Conservation (phyloP, 305 asterid species). For the Fraxinus sp. region DNA sequence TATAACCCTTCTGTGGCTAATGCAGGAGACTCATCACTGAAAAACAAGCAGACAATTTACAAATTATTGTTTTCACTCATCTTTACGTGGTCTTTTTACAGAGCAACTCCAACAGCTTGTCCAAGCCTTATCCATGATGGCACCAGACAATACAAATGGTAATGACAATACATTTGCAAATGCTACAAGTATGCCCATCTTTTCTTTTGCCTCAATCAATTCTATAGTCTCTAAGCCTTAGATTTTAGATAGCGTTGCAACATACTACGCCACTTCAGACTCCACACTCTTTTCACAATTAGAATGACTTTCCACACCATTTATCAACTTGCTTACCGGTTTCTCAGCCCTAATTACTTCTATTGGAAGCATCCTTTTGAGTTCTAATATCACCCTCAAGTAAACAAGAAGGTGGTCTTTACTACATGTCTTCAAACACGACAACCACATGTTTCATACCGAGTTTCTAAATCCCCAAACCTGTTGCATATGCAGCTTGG, state of each 20-base stretch:
- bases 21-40: neutral
- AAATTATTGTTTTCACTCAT: neutral
- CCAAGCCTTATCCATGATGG: neutral
- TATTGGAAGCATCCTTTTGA: too few species aligned
- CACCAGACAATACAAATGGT: neutral
- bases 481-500: neutral
- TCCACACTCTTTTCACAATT: neutral
- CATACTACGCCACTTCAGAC: neutral
- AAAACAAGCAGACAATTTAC: neutral
- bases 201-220: neutral
- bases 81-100: neutral
- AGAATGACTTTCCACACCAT: neutral
- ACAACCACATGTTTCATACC: neutral
- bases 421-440: neutral
- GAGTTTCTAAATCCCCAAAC: neutral
- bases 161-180: neutral
- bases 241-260: neutral
- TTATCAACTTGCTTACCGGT: neutral
- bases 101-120: neutral
- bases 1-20: too few species aligned
- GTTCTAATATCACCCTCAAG: neutral
- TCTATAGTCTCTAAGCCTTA: neutral
- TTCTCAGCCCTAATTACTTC: neutral
- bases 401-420: neutral
- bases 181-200: neutral